phyloP scores from a whole-genome alignment of 192 early-diverging fungal genomes.

The Coemansia sp. region DNA sequence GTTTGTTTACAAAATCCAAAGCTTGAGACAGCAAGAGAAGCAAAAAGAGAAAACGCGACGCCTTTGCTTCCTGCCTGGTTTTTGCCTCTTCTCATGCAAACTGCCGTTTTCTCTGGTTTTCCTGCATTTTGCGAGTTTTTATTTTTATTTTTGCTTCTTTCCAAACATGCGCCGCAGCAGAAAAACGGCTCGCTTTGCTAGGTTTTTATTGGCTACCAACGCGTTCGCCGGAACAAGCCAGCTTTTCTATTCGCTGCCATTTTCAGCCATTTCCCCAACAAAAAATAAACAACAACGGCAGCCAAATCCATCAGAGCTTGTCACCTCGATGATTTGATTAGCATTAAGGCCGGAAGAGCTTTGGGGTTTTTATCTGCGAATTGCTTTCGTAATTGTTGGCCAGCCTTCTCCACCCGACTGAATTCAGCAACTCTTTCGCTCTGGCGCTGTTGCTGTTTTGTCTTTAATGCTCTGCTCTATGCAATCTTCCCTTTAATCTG shows the following conservation, averaged over 20 bases:
- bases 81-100: too few relatives aligned
- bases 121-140: background rate
- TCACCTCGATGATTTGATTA: background rate
- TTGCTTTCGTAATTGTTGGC: too few relatives aligned
- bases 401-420: background rate
- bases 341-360: background rate
- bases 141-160: background rate
- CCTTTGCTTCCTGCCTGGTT: too few relatives aligned
- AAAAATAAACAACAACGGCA: background rate
- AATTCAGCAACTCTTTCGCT: background rate
- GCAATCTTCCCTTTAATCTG: background rate
- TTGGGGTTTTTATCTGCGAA: too few relatives aligned
- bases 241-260: too few relatives aligned
- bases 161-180: background rate
- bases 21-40: constrained; percentile 18
- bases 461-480: background rate
- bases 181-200: background rate
- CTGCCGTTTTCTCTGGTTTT: background rate
- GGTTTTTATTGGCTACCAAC: background rate
- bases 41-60: constrained; percentile 5
- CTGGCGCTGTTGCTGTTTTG: background rate
- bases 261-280: constrained; percentile 6
- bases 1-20: constrained; percentile 18
- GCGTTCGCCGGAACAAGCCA: background rate
- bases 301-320: too few relatives aligned